Base-by-base conservation (phyloP, 2,329 filamentous ascomycete genomes). In the Diaporthe ampelina region DNA sequence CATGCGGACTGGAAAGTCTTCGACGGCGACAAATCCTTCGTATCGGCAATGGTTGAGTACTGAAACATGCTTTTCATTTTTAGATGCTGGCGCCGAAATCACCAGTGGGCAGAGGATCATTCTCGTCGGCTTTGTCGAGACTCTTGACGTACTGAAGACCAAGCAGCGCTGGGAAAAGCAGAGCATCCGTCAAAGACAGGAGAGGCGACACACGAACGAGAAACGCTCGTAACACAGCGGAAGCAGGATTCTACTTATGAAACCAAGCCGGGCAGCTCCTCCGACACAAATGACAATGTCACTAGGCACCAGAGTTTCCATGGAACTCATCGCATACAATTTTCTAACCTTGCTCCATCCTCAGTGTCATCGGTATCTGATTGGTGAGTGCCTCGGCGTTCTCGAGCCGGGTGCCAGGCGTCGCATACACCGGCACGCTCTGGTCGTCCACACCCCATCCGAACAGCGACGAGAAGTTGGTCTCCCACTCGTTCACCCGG, bases 51-150 rank as follows among this genome's bases (percentile, higher is more conserved):
- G 19, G 19, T 40, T 50, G 32, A 26, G 32, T 29, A 11, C 70
- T 69, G 37, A 65, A 50, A 67, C 26, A 29, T 45, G 17, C 40
- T 1, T 21, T 48, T n/a, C 19, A 1, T 13, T 43, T 13, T 19
- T 32, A 74, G 73, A 74, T 48, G 74, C 74, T 29, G 74, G 74
- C 29, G 74, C 74, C 35, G 24, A 68, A 52, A 69, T 74, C 17
- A 58, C 40, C 19, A 50, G 43, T 15, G 74, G 74, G 10, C 74
- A 75, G 59, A 71, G 72, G 40, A 75, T 75, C n/a, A 72, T 75
- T 48, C 68, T 75, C 10, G 74, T 75, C 40, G 74, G 74, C 29
- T 75, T 75, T 24, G 72, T 75, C 8, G 74, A 75, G 59, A 75
- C 74, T 13, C 56, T 75, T 35, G 74, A 75, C 19, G 72, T 74